Percentiles rank a stretch among this genome's conserved stretches.
phyloP scores from a whole-genome alignment of 2,329 filamentous ascomycete species.

The Aspergillus felis region DNA sequence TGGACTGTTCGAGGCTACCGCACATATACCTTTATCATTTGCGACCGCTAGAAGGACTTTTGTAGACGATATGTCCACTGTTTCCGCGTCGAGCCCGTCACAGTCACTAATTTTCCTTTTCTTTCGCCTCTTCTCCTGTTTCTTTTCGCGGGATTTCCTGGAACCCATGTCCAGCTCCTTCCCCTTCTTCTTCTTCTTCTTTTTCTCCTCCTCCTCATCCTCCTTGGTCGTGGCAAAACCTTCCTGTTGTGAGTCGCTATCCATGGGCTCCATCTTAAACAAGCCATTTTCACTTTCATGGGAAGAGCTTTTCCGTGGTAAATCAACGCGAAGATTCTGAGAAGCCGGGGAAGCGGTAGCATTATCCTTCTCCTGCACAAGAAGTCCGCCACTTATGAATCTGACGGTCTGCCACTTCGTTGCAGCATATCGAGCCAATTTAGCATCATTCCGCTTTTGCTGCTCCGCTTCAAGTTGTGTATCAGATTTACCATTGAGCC shows the following conservation, averaged over 20 bases:
- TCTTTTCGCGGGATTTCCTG: slow-evolving; percentile 22
- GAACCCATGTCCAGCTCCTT: slow-evolving; percentile 11
- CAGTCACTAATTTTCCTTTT: slow-evolving; percentile 34
- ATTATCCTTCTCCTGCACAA: slow-evolving; percentile 57
- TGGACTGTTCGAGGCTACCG: slow-evolving; percentile 42
- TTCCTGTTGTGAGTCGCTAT: background rate
- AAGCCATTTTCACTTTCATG: background rate
- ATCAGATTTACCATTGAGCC: slow-evolving; percentile 83
- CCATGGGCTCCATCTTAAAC: background rate
- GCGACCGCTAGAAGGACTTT: slow-evolving; percentile 15
- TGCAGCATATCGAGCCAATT: slow-evolving; percentile 69
- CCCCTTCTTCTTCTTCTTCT: slow-evolving; percentile 18
- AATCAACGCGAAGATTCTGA: slow-evolving; percentile 40
- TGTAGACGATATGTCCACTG: background rate
- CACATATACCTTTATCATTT: slow-evolving; percentile 36
- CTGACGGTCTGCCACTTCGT: slow-evolving; percentile 74
- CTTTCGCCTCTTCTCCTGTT: slow-evolving; percentile 32
- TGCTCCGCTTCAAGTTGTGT: slow-evolving; percentile 67
- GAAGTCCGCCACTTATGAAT: slow-evolving; percentile 81
- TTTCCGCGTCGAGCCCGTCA: slow-evolving; percentile 22
- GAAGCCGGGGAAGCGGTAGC: slow-evolving; percentile 27
- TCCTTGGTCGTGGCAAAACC: background rate
- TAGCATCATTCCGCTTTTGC: slow-evolving; percentile 63
- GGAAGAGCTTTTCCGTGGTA: background rate
- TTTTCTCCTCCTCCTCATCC: slow-evolving; percentile 10